These are phyloP conservation scores for Sarcocystis neurona DNA, from an alignment of 169 alveolate species.

Conservation along the genomic window DNA sequence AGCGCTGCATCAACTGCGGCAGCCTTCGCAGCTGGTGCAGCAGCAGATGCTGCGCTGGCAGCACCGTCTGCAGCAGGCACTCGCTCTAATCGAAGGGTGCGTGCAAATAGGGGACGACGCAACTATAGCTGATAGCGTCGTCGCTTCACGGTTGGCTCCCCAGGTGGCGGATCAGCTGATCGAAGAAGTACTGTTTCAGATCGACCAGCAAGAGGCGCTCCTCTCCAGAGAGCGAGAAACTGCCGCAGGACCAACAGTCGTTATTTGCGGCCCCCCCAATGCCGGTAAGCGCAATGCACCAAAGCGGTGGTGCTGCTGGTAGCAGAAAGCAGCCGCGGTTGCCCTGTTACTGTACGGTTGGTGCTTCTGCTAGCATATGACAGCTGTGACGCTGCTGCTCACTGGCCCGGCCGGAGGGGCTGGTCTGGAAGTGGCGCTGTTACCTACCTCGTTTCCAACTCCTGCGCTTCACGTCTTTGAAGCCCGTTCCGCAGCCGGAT, in stretches of 20 bases:
- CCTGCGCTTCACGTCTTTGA: too few species aligned
- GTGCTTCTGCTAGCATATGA: too few species aligned
- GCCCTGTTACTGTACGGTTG: too few species aligned
- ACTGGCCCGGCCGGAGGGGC: too few species aligned
- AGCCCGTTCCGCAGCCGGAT: too few species aligned
- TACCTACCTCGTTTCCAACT: too few species aligned
- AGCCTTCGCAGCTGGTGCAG: background rate
- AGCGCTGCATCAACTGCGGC: slow-evolving; percentile 28
- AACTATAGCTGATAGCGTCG: slow-evolving; percentile 19
- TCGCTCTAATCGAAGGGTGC: slow-evolving; percentile 35
- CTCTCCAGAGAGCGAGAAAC: background rate
- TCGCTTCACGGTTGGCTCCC: slow-evolving; percentile 19
- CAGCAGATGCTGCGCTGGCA: background rate
- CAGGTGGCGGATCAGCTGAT: background rate
- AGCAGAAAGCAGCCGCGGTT: too few species aligned
- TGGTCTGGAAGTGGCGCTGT: too few species aligned
- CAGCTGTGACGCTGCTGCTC: too few species aligned
- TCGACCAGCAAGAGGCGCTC: background rate
- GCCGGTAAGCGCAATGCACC: slow-evolving; percentile 26
- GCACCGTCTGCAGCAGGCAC: background rate
- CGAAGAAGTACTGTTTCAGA: background rate
- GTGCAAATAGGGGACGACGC: slow-evolving; percentile 43
- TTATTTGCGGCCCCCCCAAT: slow-evolving; percentile 39
- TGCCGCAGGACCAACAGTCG: background rate
- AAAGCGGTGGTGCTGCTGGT: too few species aligned